Conservation (phyloP, 2,329 filamentous ascomycete species). For the Rutstroemia sp. region DNA sequence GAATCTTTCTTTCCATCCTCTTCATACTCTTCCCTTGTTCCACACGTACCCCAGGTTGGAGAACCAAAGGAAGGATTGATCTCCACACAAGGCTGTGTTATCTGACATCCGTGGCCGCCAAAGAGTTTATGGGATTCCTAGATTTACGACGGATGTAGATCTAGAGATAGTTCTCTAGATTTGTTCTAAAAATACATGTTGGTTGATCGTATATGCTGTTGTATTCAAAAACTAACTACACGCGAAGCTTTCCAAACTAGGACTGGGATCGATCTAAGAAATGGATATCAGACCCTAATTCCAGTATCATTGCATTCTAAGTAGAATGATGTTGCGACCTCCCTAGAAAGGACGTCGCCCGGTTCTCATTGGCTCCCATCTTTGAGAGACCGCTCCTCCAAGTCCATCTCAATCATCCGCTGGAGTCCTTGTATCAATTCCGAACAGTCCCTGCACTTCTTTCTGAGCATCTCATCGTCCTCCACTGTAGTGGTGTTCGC, state of each 20-base stretch:
- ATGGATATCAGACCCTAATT: not conserved
- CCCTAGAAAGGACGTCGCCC: no score
- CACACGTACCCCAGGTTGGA: no score
- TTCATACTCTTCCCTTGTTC: no score
- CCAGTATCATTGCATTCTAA: not conserved
- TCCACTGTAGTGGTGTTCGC: not conserved
- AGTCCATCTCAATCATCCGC: not conserved
- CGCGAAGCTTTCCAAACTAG: not conserved
- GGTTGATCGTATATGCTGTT: not conserved
- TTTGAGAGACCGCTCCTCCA: not conserved
- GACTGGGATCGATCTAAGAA: not conserved
- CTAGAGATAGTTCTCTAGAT: not conserved
- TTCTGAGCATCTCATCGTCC: not conserved
- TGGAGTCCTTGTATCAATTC: not conserved
- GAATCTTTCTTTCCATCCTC: no score
- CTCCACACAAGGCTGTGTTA: not conserved
- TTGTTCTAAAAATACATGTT: not conserved
- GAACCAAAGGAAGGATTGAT: not conserved
- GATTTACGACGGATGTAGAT: not conserved
- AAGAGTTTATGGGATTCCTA: no score
- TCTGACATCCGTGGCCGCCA: not conserved
- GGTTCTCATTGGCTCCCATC: not conserved
- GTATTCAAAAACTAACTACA: not conserved
- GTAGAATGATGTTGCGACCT: no score
- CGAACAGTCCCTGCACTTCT: not conserved